A percentile compares a stretch with the other conserved stretches of the same genome.
phyloP scores from a whole-genome alignment of 1,284 basidiomycete genomes.

The Heterobasidion annosum region DNA sequence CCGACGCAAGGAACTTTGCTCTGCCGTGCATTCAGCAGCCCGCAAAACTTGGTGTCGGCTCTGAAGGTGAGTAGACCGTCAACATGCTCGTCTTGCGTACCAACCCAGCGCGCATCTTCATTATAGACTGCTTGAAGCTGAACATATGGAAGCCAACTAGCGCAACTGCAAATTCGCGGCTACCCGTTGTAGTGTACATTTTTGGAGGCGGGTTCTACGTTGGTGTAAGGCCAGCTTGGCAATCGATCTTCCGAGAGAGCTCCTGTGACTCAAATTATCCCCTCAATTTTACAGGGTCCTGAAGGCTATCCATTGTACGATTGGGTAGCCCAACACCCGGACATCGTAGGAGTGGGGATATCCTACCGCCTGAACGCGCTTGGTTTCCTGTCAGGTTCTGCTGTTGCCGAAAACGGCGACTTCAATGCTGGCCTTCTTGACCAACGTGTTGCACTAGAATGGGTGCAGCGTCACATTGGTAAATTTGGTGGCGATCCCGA shows the following conservation, averaged over 20 bases:
- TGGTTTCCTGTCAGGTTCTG: constrained; percentile 38
- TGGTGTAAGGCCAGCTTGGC: constrained; percentile 14
- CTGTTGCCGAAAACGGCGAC: constrained; percentile 19
- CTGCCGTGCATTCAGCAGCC: constrained; percentile 33
- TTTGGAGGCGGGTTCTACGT: constrained; percentile 34
- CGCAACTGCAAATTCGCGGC: constrained; percentile 29
- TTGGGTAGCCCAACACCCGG: constrained; percentile 39
- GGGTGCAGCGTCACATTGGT: constrained; percentile 34
- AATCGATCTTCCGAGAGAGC: background rate
- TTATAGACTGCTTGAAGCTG: constrained; percentile 38
- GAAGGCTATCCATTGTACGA: constrained; percentile 24
- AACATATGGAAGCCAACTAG: constrained; percentile 44
- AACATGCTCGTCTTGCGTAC: background rate
- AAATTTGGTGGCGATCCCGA: constrained; percentile 34
- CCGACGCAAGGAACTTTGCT: constrained; percentile 35
- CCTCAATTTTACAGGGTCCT: background rate
- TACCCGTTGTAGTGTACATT: constrained; percentile 38
- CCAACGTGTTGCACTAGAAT: constrained; percentile 35
- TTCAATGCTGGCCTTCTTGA: constrained; percentile 37
- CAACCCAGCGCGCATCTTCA: background rate
- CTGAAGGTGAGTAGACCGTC: constrained; percentile 22
- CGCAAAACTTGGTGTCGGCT: constrained; percentile 30
- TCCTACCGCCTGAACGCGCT: constrained; percentile 46
- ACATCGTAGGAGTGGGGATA: constrained; percentile 44
- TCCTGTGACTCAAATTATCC: background rate